Base-by-base conservation (phyloP, 2,329 filamentous ascomycete species). In the Didymella keratinophila region DNA sequence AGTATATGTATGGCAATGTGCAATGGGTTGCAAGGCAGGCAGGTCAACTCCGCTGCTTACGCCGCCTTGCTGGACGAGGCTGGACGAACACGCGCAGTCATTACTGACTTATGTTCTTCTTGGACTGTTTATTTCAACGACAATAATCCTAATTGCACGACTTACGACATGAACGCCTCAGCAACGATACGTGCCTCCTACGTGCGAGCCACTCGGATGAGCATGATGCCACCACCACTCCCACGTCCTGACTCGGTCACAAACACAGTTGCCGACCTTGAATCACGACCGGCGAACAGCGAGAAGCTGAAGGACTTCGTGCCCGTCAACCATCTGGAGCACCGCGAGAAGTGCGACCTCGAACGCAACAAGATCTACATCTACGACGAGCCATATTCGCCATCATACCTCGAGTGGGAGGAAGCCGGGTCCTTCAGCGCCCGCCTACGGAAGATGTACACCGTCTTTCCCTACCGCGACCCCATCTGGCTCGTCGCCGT, bases 401-500 rank as follows among this genome's bases (percentile, higher is more conserved):
- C 50, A 10, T 65, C 65, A 8, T 66, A 62, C 23, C 54, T 62
- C 45, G 56, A 64, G 8, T 62, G 63, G 30, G 55, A 56, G 12
- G 59, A 63, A 2, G 39, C 45, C 8, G 48, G 42, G 5, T 51
- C 48, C 2, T 55, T 46, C 43, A 23, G 51, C 16, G 52, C 43
- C 6, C 59, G 63, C 1, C 1, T 62, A 8, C 48, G 42, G 9
- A 68, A 66, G 41, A 65, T 68, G 65, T 61, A 60, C 48, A 73
- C 70, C 2, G 47, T 65, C 10, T 69, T 72, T 28, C 71, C 71
- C 3, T 68, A 64, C 27, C 66, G 68, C 11, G 71, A 73, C 46
- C 70, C 70, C 2, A 70, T 66, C 30, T 73, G 66, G 45, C 66
- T 73, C 10, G 71, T 73, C 2, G 68, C 71, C 6, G 49, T 73